Percentiles rank a stretch among this genome's conserved stretches.
Conservation (phyloP, 352 stramenopile species). For the Pythium guiyangense region DNA sequence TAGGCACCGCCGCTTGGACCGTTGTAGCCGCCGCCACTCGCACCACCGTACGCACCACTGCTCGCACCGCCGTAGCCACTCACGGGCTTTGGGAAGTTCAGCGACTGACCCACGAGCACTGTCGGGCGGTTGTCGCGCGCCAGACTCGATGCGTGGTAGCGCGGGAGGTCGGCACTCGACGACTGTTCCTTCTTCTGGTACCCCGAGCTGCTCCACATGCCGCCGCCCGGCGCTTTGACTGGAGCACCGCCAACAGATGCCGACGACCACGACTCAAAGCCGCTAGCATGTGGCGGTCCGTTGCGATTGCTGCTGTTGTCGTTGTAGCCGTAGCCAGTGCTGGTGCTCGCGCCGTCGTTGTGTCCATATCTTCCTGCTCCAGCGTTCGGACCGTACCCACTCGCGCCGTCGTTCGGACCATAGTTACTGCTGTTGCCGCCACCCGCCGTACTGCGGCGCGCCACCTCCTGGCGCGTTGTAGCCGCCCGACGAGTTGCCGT, state of each 20-base stretch:
- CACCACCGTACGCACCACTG: conserved; percentile 25
- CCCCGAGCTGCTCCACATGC: conserved; percentile 76
- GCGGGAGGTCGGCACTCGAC: conserved; percentile 24
- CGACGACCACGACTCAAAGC: conserved; percentile 57
- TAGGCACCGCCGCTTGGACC: conserved; percentile 3
- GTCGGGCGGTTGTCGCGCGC: conserved; percentile 81
- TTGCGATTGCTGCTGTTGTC: conserved; percentile 1
- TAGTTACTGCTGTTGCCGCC: conserved; percentile 4
- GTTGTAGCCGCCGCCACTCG: conserved; percentile 27
- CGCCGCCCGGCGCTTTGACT: conserved; percentile 34
- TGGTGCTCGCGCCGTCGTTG: conserved; percentile 8
- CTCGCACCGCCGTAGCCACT: background rate
- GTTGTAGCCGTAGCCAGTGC: conserved; percentile 23
- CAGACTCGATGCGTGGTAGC: conserved; percentile 35
- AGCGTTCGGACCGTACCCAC: conserved; percentile 16
- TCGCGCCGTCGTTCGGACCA: conserved; percentile 5
- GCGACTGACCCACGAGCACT: conserved; percentile 71
- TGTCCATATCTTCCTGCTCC: conserved; percentile 15
- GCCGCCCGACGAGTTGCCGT: conserved; percentile 15
- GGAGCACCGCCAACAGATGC: conserved; percentile 21
- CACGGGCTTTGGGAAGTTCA: conserved; percentile 66
- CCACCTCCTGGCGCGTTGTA: conserved; percentile 14
- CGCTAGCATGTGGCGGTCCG: conserved; percentile 17
- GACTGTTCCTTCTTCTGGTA: conserved; percentile 73
- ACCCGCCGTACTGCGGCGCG: conserved; percentile 10